Conservation (phyloP, 2,329 filamentous ascomycete genomes). For the Aspergillus pseudotamarii region DNA sequence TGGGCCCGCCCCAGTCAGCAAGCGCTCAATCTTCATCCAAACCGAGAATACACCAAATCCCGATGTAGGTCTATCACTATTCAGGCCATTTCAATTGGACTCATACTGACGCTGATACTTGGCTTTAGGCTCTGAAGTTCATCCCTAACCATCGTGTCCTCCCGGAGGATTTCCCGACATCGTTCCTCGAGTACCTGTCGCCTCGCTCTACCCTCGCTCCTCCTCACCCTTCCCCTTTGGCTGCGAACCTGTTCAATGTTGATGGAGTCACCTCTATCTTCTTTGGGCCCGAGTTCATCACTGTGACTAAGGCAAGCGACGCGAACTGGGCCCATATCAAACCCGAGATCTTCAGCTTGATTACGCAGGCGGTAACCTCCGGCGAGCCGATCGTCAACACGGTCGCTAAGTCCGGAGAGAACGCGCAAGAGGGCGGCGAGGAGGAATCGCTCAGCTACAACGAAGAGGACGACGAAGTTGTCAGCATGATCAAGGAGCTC, state of each 20-base stretch:
- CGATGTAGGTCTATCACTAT: constrained; percentile 60
- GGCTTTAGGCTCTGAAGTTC: constrained; percentile 75
- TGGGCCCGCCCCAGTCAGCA: constrained; percentile 42
- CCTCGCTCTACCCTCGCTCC: constrained; percentile 86
- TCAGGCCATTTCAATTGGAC: not conserved
- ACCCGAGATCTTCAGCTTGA: constrained; percentile 91
- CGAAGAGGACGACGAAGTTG: constrained; percentile 89
- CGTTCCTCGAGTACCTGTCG: constrained; percentile 89
- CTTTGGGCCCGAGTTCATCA: constrained; percentile 95
- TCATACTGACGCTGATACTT: not conserved
- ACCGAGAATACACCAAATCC: constrained; percentile 91
- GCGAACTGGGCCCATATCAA: constrained; percentile 94
- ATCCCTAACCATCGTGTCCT: constrained; percentile 86
- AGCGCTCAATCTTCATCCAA: constrained; percentile 93
- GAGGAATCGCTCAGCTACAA: constrained; percentile 79
- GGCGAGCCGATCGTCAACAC: constrained; percentile 80
- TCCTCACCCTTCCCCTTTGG: constrained; percentile 87
- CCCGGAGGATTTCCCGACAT: constrained; percentile 69
- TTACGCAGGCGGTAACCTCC: constrained; percentile 86
- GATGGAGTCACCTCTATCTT: constrained; percentile 95
- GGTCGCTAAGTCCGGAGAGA: constrained; percentile 61
- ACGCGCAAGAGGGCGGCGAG: constrained; percentile 51
- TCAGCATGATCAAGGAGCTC: constrained; percentile 98
- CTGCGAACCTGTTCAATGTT: constrained; percentile 85
- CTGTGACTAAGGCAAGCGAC: constrained; percentile 85